Evolutionary conservation across 805 yeast genomes (phyloP), one percentile per base, ranked within the genome.

Genomic region (Yarrowia sp.): DNA sequence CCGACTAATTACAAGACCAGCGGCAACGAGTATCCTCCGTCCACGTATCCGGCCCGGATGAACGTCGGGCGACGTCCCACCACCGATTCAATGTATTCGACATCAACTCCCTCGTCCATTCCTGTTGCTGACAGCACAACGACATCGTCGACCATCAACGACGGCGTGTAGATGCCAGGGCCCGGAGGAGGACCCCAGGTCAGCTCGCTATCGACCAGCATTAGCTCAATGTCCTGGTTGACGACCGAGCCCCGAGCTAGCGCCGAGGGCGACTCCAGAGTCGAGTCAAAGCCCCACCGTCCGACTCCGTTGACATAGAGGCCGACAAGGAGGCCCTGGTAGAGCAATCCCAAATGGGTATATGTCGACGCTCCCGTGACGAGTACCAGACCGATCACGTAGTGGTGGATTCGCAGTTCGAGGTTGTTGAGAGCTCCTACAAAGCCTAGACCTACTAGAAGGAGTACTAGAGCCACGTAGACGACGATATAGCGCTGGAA

Each of bases 261-360:
- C 36, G 67, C 56, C 46, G 56, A 38, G 26, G 43, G 48, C 3
- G 67, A 63, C 11, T 63, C 67, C 14, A 63, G 40, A 8, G 94
- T 86, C 14, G 97, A 87, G 2, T 96, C 98, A 74, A 90, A 87
- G 69, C 95, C 98, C 99, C 99, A 94, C 69, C 96, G 81, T 0
- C 96, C 86, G 1, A 91, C 87, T 0, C 99, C 99, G 26, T 93
- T 89, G 7, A 92, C 81, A 63, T 90, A 83, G 55, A 94, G 80
- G 0, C 98, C 99, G 0, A 91, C 76, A 32, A 94, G 79, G 0
- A 94, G 84, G 1, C 98, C 98, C 76, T 93, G 97, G 75, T 91
- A 89, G 9, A 89, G 73, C 72, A 89, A 81, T 15, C 77, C 74
- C 11, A 78, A 73, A 7, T 79, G 72, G 19, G 80, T 77, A 56